These are phyloP conservation scores for Erodium maritimum DNA, from an alignment of 345 rosid genomes.

Conservation along the genomic window DNA sequence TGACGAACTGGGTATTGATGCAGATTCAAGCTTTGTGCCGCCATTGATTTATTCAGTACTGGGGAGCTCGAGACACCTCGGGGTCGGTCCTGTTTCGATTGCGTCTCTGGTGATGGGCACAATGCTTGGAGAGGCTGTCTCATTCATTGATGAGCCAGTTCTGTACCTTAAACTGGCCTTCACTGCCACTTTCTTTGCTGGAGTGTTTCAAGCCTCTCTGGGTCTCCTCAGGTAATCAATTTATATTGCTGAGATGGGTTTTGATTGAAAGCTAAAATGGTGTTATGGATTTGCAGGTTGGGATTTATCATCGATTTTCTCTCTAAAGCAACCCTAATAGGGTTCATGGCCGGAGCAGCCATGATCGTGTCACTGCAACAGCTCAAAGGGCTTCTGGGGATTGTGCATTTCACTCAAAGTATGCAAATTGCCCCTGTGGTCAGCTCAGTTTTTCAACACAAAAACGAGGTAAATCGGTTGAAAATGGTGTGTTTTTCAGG, in stretches of 20 bases:
- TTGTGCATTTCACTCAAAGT: conserved; percentile 76
- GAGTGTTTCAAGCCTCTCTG: conserved; percentile 80
- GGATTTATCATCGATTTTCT: conserved; percentile 93
- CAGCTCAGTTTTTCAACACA: conserved; percentile 38
- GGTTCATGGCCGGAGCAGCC: conserved; percentile 99
- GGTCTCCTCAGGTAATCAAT: conserved; percentile 61
- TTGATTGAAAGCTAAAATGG: not conserved
- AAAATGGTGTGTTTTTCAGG: not conserved
- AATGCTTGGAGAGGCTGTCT: conserved; percentile 72
- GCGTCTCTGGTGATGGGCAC: conserved; percentile 97
- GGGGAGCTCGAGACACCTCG: conserved; percentile 90
- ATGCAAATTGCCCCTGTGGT: conserved; percentile 83
- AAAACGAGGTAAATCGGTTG: conserved; percentile 59
- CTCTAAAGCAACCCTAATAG: conserved; percentile 86
- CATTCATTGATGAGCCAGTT: conserved; percentile 46
- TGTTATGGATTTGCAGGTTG: conserved; percentile 38
- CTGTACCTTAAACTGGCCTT: conserved; percentile 78
- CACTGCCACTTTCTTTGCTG: conserved; percentile 96
- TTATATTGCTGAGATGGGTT: not conserved
- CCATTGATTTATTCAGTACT: conserved; percentile 76
- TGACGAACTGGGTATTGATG: conserved; percentile 11
- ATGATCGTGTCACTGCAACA: conserved; percentile 89
- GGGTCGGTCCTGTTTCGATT: conserved; percentile 93
- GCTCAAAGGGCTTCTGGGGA: conserved; percentile 89
- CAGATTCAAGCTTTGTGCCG: conserved; percentile 99